Evolutionary conservation across 768 basidiomycete species (phyloP).

Genomic region (Mycena vulgaris): DNA sequence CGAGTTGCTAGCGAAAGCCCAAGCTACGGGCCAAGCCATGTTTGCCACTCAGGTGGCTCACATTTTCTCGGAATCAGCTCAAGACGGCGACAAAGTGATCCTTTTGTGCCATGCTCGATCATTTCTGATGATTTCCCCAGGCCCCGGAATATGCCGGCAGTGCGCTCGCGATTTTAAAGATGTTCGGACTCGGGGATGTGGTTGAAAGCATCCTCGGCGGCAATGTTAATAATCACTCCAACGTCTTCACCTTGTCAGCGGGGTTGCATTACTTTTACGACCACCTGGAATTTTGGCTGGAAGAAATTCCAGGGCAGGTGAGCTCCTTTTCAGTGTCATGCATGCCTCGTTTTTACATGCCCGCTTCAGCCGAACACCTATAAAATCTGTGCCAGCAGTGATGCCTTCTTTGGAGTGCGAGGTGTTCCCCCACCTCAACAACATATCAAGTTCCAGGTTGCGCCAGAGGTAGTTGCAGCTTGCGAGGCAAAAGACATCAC

Average conservation of each 20-base stretch:
- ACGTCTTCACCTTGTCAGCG: slow-evolving; percentile 5
- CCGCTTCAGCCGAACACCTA: slow-evolving; percentile 14
- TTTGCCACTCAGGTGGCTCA: slow-evolving; percentile 29
- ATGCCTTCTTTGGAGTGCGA: background rate
- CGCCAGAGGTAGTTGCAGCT: slow-evolving; percentile 17
- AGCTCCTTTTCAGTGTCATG: slow-evolving; percentile 4
- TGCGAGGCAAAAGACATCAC: background rate
- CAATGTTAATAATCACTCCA: slow-evolving; percentile 16
- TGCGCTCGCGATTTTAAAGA: slow-evolving; percentile 13
- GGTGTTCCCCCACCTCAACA: background rate
- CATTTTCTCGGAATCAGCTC: slow-evolving; percentile 37
- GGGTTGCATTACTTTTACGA: slow-evolving; percentile 10
- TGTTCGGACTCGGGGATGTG: slow-evolving; percentile 1
- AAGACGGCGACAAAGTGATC: slow-evolving; percentile 25
- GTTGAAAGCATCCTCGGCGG: slow-evolving; percentile 6
- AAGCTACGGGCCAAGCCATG: background rate
- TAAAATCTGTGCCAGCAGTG: too few relatives aligned
- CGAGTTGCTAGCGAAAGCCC: slow-evolving; percentile 23
- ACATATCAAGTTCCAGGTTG: slow-evolving; percentile 35
- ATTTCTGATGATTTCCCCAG: background rate
- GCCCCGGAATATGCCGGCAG: slow-evolving; percentile 11
- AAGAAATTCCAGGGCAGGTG: slow-evolving; percentile 17
- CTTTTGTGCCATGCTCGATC: slow-evolving; percentile 4
- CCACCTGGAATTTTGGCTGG: slow-evolving; percentile 12
- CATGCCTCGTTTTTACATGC: background rate